phyloP scores from a whole-genome alignment of 1,284 basidiomycete genomes.

The Tilletia walkeri region DNA sequence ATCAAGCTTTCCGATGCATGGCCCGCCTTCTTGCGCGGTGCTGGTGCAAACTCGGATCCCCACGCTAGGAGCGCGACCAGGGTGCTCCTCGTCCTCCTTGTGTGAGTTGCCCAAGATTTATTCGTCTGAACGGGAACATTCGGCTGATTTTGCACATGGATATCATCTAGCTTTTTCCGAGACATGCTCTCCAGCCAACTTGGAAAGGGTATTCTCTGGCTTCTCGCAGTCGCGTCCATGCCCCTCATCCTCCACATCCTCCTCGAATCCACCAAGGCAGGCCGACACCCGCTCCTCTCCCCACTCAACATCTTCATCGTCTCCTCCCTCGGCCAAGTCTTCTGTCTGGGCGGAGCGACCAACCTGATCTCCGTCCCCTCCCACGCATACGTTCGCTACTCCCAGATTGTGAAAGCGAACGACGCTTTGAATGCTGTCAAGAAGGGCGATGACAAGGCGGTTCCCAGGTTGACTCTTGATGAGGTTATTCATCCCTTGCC shows the following conservation, averaged over 20 bases:
- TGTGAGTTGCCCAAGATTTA: background rate
- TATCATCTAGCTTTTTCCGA: constrained; percentile 9
- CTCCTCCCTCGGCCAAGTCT: constrained; percentile 16
- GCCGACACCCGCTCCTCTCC: background rate
- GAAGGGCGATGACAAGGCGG: background rate
- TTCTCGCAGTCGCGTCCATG: constrained; percentile 7
- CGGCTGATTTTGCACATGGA: no score
- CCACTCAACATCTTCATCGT: constrained; percentile 8
- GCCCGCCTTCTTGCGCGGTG: background rate
- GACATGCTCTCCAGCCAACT: constrained; percentile 11
- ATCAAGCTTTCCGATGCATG: background rate
- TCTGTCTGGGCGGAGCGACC: constrained; percentile 8
- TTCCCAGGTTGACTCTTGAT: background rate
- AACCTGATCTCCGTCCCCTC: constrained; percentile 8
- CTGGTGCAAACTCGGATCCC: background rate
- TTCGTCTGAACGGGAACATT: background rate
- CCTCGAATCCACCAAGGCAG: constrained; percentile 13
- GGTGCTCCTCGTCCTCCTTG: constrained; percentile 3
- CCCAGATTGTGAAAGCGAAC: background rate
- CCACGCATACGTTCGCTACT: constrained; percentile 1
- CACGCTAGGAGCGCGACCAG: background rate
- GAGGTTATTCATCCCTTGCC: background rate
- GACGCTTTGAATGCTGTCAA: background rate
- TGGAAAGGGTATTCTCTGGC: constrained; percentile 6
- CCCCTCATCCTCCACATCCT: constrained; percentile 4